Evolutionary conservation across 768 basidiomycete genomes (phyloP).

Genomic region (Porphyrellus cyaneotinctus): DNA sequence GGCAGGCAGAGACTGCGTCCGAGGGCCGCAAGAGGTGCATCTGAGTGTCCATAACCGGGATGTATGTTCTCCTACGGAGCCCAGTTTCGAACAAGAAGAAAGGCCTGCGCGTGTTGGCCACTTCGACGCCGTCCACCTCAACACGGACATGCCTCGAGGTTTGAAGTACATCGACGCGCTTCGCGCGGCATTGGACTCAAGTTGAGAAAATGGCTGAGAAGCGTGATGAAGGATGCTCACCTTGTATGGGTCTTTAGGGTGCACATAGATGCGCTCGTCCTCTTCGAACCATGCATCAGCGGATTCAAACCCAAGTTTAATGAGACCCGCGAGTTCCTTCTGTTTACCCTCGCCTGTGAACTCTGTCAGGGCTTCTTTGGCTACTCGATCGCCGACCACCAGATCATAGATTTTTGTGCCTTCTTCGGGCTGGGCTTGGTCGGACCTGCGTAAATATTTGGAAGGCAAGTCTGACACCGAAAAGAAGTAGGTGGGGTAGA

Average conservation of each 20-base stretch:
- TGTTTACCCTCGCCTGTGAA: constrained; percentile 27
- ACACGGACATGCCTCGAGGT: constrained; percentile 60
- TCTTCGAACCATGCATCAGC: constrained; percentile 69
- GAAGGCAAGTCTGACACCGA: constrained; percentile 40
- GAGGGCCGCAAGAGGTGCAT: constrained; percentile 50
- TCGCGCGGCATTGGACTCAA: background rate
- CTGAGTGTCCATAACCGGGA: constrained; percentile 52
- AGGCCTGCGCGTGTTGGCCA: constrained; percentile 54
- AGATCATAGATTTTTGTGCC: constrained; percentile 43
- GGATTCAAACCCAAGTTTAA: constrained; percentile 46
- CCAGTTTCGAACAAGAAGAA: constrained; percentile 56
- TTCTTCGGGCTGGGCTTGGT: constrained; percentile 28
- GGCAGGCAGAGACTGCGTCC: constrained; percentile 46
- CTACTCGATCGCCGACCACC: constrained; percentile 38
- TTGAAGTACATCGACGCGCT: constrained; percentile 60
- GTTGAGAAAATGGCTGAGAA: background rate
- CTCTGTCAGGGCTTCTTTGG: constrained; percentile 37
- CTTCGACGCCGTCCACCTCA: constrained; percentile 57
- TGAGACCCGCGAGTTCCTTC: constrained; percentile 42
- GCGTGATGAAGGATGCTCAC: constrained; percentile 27
- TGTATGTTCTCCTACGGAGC: constrained; percentile 55
- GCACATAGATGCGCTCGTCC: constrained; percentile 56
- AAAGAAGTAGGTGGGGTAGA: constrained; percentile 58
- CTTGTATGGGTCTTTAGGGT: constrained; percentile 70
- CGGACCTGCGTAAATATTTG: constrained; percentile 27